A percentile compares a stretch with the other conserved stretches of the same genome.
phyloP scores from a whole-genome alignment of 768 basidiomycete species.

The Amanita pallidorosea region DNA sequence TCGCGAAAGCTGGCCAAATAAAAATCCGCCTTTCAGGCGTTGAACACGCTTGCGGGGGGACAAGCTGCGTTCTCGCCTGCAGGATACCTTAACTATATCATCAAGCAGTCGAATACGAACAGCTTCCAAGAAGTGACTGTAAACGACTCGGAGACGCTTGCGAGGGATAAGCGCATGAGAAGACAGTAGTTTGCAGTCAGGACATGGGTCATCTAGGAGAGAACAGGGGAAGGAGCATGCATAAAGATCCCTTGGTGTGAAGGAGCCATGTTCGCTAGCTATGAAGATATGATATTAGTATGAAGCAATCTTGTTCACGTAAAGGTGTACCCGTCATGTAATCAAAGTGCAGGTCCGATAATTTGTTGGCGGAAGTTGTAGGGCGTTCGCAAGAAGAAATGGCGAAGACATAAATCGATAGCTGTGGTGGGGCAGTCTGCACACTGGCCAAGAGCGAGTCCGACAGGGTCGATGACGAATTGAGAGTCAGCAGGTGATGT shows the following conservation, averaged over 20 bases:
- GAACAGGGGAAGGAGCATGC: conserved; percentile 43
- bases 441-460: conserved; percentile 44
- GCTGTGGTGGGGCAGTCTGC: conserved; percentile 26
- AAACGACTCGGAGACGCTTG: conserved; percentile 27
- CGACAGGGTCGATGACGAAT: conserved; percentile 25
- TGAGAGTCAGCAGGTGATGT: conserved; percentile 30
- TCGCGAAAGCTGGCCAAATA: conserved; percentile 45
- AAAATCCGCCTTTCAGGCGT: conserved; percentile 51
- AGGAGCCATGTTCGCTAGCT: conserved; percentile 34
- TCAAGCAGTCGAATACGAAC: conserved; percentile 45
- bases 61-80: conserved; percentile 12
- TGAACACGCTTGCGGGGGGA: conserved; percentile 22
- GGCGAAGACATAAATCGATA: conserved; percentile 48
- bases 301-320: background rate
- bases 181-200: conserved; percentile 18
- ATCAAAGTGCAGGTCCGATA: conserved; percentile 33
- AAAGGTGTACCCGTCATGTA: conserved; percentile 39
- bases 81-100: conserved; percentile 39
- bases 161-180: conserved; percentile 25
- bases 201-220: conserved; percentile 25
- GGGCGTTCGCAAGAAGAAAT: conserved; percentile 26
- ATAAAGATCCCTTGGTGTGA: conserved; percentile 39
- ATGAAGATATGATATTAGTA: background rate
- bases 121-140: conserved; percentile 51
- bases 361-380: conserved; percentile 17